A percentile compares a stretch with the other conserved stretches of the same genome.
Evolutionary conservation across 1,284 basidiomycete genomes (phyloP).

Genomic region (Apiotrichum gracile): DNA sequence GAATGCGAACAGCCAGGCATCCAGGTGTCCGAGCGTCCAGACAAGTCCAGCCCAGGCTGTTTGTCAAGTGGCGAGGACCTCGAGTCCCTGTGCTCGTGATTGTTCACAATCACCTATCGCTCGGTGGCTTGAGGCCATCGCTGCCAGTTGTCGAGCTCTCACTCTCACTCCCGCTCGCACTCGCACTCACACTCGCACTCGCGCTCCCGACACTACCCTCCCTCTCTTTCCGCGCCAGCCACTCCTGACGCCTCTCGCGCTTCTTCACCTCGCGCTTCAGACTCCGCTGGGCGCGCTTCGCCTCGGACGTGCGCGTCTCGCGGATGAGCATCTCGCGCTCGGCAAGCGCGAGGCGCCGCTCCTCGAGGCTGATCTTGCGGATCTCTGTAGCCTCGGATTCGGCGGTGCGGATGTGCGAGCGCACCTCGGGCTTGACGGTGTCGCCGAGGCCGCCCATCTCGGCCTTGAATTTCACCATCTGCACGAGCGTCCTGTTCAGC

Average conservation of each 20-base stretch:
- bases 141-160: not conserved
- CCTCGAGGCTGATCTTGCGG: constrained; percentile 3
- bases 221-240: not conserved
- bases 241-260: not conserved
- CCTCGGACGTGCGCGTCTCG: constrained; percentile 2
- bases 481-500: constrained; percentile 57
- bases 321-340: constrained; percentile 9
- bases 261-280: not conserved
- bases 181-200: not conserved
- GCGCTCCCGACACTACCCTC: not conserved
- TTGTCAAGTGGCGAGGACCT: too few species aligned
- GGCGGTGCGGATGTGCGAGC: not conserved
- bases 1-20: too few species aligned
- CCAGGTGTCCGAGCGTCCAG: too few species aligned
- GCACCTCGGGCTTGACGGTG: constrained; percentile 1
- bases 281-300: constrained; percentile 1
- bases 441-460: constrained; percentile 22
- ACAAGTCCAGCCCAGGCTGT: too few species aligned
- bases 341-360: constrained; percentile 5
- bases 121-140: too few species aligned
- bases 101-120: too few species aligned
- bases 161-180: not conserved
- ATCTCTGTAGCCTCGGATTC: not conserved
- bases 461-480: constrained; percentile 57
- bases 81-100: too few species aligned